These are phyloP conservation scores for Mucor indicus DNA, from an alignment of 371 early-diverging fungal genomes.

Conservation along the genomic window DNA sequence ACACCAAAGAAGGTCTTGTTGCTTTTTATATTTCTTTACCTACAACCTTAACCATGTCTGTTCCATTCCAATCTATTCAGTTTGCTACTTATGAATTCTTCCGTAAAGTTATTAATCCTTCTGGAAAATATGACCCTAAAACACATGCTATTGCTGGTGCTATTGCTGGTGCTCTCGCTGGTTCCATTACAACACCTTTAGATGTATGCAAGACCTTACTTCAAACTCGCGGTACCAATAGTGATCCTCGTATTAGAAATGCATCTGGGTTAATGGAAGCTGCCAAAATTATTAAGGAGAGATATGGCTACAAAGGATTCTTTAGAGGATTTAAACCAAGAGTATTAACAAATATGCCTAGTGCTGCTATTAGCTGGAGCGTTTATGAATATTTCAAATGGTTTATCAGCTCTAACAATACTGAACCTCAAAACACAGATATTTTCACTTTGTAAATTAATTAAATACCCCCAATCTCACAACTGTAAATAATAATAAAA, in stretches of 20 bases:
- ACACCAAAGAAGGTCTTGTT: constrained; percentile 70
- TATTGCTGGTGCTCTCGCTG: constrained; percentile 84
- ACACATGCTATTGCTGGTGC: constrained; percentile 84
- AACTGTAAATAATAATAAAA: too few species aligned
- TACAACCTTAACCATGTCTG: constrained; percentile 84
- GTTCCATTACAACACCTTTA: constrained; percentile 83
- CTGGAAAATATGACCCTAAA: constrained; percentile 72
- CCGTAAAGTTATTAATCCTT: constrained; percentile 76
- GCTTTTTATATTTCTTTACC: constrained; percentile 93
- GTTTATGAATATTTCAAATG: constrained; percentile 85
- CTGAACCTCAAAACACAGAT: not conserved
- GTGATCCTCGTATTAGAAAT: constrained; percentile 63
- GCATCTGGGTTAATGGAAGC: constrained; percentile 71
- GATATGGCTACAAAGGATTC: constrained; percentile 75
- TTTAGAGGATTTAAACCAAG: constrained; percentile 75
- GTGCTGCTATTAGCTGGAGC: constrained; percentile 92
- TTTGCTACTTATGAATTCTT: constrained; percentile 88
- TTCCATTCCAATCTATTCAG: constrained; percentile 91
- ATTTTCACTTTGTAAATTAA: constrained; percentile 9
- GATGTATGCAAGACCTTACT: constrained; percentile 90
- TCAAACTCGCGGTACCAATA: constrained; percentile 78
- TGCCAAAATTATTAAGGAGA: constrained; percentile 64
- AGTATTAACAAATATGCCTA: constrained; percentile 82
- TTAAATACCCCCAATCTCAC: not conserved
- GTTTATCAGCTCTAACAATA: constrained; percentile 35